Evolutionary conservation across 2,329 filamentous ascomycete genomes (phyloP).

Genomic region (Raffaelea albimanens): DNA sequence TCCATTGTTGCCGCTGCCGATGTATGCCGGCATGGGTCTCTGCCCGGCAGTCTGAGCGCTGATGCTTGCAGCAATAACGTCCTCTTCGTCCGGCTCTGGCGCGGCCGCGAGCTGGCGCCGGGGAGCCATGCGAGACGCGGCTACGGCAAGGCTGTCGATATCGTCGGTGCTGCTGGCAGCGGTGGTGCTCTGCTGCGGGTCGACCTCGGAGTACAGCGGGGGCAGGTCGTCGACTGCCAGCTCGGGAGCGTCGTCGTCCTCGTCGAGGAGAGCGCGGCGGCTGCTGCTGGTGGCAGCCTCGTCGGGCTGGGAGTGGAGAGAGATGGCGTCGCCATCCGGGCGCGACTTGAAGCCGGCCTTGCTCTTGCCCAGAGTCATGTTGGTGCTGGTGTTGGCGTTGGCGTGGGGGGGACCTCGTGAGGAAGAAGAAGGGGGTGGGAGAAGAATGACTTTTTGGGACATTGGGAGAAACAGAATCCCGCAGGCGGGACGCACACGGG

Average conservation of each 20-base stretch:
- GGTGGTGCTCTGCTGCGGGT: conserved; percentile 20
- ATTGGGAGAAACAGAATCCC: too few relatives aligned
- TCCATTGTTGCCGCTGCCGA: neutral
- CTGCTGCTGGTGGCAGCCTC: neutral
- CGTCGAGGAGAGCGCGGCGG: conserved; percentile 1
- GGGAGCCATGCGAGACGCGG: neutral
- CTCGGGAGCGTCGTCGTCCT: conserved; percentile 23
- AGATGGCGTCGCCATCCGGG: conserved; percentile 17
- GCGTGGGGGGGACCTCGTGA: too few relatives aligned
- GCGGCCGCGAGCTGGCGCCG: neutral
- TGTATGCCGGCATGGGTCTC: neutral
- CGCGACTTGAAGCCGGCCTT: conserved; percentile 6
- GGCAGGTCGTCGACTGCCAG: conserved; percentile 27
- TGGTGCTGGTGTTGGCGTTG: too few relatives aligned
- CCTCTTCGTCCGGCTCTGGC: too few relatives aligned
- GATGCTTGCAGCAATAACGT: too few relatives aligned
- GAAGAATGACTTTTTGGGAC: too few relatives aligned
- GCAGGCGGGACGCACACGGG: too few relatives aligned
- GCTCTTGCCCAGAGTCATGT: conserved; percentile 2
- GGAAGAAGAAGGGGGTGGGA: too few relatives aligned
- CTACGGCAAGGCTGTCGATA: neutral
- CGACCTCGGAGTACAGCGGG: conserved; percentile 33
- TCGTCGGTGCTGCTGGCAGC: conserved; percentile 22
- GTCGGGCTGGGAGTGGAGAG: conserved; percentile 17
- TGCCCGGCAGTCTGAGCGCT: too few relatives aligned